phyloP scores from a whole-genome alignment of 2,329 filamentous ascomycete species.

The Aspergillus calidoustus region DNA sequence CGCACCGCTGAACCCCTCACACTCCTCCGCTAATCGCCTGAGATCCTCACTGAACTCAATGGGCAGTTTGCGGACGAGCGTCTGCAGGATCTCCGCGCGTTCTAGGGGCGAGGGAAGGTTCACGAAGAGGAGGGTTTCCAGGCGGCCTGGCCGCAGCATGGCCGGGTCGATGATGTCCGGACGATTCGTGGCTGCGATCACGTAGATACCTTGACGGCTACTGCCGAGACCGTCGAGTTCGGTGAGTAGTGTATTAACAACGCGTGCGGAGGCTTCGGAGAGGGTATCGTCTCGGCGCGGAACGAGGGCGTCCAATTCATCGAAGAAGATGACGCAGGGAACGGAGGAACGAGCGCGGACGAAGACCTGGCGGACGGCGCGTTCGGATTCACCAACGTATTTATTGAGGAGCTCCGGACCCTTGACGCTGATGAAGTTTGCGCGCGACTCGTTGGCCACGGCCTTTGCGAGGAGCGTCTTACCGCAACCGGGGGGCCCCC shows the following conservation, averaged over 20 bases:
- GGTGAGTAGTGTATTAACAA: slow-evolving; percentile 93
- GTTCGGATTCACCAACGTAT: slow-evolving; percentile 94
- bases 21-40: slow-evolving; percentile 70
- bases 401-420: slow-evolving; percentile 96
- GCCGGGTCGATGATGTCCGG: slow-evolving; percentile 97
- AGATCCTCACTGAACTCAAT: slow-evolving; percentile 61
- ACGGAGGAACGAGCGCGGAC: slow-evolving; percentile 81
- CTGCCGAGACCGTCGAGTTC: slow-evolving; percentile 84
- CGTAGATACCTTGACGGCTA: slow-evolving; percentile 82
- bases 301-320: slow-evolving; percentile 92
- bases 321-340: slow-evolving; percentile 96
- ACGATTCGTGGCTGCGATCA: slow-evolving; percentile 92
- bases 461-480: slow-evolving; percentile 97
- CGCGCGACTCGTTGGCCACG: slow-evolving; percentile 91
- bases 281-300: slow-evolving; percentile 78
- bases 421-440: slow-evolving; percentile 98
- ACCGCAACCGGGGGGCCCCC: slow-evolving; percentile 95
- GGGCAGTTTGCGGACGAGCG: slow-evolving; percentile 59
- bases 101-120: slow-evolving; percentile 80
- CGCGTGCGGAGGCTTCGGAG: slow-evolving; percentile 81
- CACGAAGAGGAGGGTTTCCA: slow-evolving; percentile 88
- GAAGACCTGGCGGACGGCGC: slow-evolving; percentile 90
- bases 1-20: slow-evolving; percentile 76
- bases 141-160: slow-evolving; percentile 86
- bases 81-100: slow-evolving; percentile 81